These are phyloP conservation scores for Mycosphaerella arachidis DNA, from an alignment of 2,329 filamentous ascomycete species.

Conservation along the genomic window DNA sequence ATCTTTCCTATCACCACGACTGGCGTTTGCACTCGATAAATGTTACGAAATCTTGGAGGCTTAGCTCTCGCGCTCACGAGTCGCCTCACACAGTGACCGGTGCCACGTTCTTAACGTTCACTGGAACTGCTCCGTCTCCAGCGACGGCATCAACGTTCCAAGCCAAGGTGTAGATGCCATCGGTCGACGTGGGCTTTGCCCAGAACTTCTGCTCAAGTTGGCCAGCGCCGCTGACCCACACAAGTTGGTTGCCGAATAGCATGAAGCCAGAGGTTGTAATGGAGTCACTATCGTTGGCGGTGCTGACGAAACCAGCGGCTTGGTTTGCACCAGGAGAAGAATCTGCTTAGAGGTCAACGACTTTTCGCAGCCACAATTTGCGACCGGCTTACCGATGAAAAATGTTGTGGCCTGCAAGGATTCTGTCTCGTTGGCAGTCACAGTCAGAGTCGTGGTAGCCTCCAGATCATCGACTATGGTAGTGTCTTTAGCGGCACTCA, in stretches of 20 bases:
- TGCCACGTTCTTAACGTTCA: constrained; percentile 4
- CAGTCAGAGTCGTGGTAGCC: not conserved
- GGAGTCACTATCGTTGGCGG: not conserved
- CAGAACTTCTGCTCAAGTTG: not conserved
- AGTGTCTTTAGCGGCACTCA: not conserved
- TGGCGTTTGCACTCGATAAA: not conserved
- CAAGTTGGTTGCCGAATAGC: constrained; percentile 2
- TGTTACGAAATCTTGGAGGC: not conserved
- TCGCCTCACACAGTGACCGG: not conserved
- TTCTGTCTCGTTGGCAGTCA: constrained; percentile 1
- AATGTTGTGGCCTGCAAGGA: not conserved
- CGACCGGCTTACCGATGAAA: not conserved
- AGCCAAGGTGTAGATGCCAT: not conserved
- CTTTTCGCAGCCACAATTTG: not conserved
- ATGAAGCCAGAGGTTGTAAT: not conserved
- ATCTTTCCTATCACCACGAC: not conserved
- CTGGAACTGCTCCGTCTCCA: not conserved
- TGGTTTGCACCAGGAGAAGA: not conserved
- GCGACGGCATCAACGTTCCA: not conserved
- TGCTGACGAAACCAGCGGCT: not conserved
- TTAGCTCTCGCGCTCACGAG: not conserved
- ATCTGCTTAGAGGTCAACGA: not conserved
- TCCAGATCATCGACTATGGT: not conserved
- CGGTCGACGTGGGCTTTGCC: not conserved
- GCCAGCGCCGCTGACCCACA: not conserved